These are phyloP conservation scores for Phytophthora colocasiae DNA, from an alignment of 352 stramenopile genomes.

Conservation along the genomic window DNA sequence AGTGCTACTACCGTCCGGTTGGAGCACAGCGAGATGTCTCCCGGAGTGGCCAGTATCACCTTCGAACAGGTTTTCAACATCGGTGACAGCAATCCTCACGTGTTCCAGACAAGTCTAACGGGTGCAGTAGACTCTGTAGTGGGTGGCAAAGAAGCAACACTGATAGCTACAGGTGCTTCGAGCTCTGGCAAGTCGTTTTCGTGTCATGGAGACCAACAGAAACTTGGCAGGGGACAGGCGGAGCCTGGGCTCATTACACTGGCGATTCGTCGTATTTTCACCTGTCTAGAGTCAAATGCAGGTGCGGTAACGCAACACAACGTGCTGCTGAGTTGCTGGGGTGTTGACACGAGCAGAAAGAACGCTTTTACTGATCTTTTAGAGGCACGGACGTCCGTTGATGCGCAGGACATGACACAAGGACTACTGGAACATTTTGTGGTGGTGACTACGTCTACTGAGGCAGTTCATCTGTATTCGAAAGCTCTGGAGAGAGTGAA, in stretches of 20 bases:
- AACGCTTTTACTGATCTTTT: conserved; percentile 29
- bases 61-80: conserved; percentile 79
- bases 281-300: conserved; percentile 20
- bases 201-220: conserved; percentile 57
- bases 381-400: neutral
- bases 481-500: conserved; percentile 29
- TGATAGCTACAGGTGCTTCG: conserved; percentile 57
- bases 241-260: conserved; percentile 42
- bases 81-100: conserved; percentile 36
- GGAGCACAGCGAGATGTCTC: conserved; percentile 82
- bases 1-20: conserved; percentile 69
- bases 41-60: conserved; percentile 75
- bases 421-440: conserved; percentile 37
- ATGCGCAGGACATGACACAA: conserved; percentile 12
- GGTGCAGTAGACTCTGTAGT: conserved; percentile 32
- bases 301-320: conserved; percentile 7
- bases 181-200: conserved; percentile 65
- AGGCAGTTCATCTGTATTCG: conserved; percentile 46
- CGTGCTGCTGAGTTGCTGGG: conserved; percentile 39
- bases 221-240: conserved; percentile 12
- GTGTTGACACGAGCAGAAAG: conserved; percentile 12
- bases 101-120: conserved; percentile 60
- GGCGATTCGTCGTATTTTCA: conserved; percentile 46
- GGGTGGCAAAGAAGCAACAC: conserved; percentile 42
- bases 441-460: conserved; percentile 36